Conservation (phyloP, 2,329 filamentous ascomycete species). For the Emergomyces orientalis region DNA sequence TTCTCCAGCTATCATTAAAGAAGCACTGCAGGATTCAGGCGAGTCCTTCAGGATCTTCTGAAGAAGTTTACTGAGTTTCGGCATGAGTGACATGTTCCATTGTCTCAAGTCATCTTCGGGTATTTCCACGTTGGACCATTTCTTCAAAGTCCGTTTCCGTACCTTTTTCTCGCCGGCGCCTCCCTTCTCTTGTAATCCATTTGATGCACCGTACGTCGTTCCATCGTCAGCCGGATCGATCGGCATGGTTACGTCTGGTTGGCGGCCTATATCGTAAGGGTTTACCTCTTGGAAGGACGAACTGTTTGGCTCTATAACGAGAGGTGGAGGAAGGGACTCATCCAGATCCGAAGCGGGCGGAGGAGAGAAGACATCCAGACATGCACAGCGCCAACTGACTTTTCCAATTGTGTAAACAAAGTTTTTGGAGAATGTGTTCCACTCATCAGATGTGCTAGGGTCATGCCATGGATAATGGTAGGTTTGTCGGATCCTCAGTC, state of each 20-base stretch:
- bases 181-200: conserved; percentile 19
- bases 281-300: conserved; percentile 13
- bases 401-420: conserved; percentile 37
- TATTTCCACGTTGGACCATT: conserved; percentile 44
- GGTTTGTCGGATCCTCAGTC: conserved; percentile 32
- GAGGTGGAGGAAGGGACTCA: conserved; percentile 34
- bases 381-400: conserved; percentile 34
- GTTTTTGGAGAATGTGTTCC: conserved; percentile 37
- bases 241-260: conserved; percentile 11
- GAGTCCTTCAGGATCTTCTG: conserved; percentile 51
- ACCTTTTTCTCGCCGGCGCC: conserved; percentile 23
- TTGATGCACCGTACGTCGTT: conserved; percentile 21
- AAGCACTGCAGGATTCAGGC: conserved; percentile 52
- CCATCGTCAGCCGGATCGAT: conserved; percentile 13
- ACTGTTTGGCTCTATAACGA: conserved; percentile 24
- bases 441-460: conserved; percentile 32
- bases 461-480: conserved; percentile 37
- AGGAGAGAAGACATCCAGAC: conserved; percentile 34
- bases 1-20: conserved; percentile 52
- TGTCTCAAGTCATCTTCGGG: conserved; percentile 46
- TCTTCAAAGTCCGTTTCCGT: conserved; percentile 36
- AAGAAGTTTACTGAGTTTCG: conserved; percentile 49
- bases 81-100: conserved; percentile 51
- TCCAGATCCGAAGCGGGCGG: conserved; percentile 34
- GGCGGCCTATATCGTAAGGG: conserved; percentile 11